Evolutionary conservation across 345 rosid genomes (phyloP).

Genomic region (Dipteronia dyeriana): DNA sequence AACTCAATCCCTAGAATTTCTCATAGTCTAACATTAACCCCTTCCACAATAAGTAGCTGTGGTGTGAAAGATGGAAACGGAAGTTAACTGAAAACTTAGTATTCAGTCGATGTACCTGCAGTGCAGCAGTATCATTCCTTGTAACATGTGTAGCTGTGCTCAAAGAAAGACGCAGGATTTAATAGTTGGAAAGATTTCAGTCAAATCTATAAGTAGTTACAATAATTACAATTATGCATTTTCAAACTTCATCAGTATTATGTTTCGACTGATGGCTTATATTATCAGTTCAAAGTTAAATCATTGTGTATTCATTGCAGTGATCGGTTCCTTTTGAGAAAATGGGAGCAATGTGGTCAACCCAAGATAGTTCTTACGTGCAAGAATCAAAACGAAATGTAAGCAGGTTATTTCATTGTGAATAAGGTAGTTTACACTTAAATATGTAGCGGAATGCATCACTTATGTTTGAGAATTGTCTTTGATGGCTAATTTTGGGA

Average conservation of each 20-base stretch:
- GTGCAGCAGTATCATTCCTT: background rate
- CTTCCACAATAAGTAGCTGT: background rate
- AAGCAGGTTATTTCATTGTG: slow-evolving; percentile 49
- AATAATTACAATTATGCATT: background rate
- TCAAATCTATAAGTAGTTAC: background rate
- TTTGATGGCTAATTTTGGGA: slow-evolving; percentile 3
- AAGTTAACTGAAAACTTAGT: background rate
- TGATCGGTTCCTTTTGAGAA: slow-evolving; percentile 60
- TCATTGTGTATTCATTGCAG: slow-evolving; percentile 40
- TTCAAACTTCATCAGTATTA: background rate
- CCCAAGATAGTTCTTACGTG: slow-evolving; percentile 88
- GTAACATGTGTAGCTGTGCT: background rate
- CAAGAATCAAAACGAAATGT: slow-evolving; percentile 90
- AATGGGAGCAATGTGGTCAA: slow-evolving; percentile 87
- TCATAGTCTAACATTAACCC: background rate
- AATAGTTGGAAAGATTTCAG: background rate
- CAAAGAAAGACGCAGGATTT: background rate
- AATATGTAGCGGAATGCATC: background rate
- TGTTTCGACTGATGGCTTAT: slow-evolving; percentile 8
- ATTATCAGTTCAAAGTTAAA: slow-evolving; percentile 15
- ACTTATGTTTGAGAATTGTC: background rate
- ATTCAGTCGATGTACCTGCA: background rate
- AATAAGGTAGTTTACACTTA: slow-evolving; percentile 5
- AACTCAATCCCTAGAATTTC: background rate
- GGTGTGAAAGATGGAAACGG: background rate